phyloP scores from a whole-genome alignment of 78 protist species.

The Dictyostelium firmibasis region DNA sequence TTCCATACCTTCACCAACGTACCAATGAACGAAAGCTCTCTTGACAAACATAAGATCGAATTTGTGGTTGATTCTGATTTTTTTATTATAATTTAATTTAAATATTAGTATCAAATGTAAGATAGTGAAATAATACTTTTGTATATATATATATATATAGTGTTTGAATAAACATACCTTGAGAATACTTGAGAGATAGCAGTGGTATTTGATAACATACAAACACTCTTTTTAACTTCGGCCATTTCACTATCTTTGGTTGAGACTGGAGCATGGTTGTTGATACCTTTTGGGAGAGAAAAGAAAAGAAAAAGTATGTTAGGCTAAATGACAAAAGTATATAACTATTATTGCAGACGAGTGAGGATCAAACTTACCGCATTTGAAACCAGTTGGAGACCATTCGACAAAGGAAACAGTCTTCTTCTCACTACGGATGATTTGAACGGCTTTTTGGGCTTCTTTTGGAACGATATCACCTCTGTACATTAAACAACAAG shows the following conservation, averaged over 20 bases:
- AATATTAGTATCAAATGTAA: too few species aligned
- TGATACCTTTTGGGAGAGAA: too few species aligned
- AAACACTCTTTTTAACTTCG: constrained; percentile 89
- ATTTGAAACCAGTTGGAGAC: constrained; percentile 97
- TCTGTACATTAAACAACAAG: constrained; percentile 96
- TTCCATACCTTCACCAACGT: constrained; percentile 99
- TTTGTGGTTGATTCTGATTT: constrained; percentile 89
- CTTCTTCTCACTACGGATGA: constrained; percentile 88
- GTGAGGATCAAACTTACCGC: too few species aligned
- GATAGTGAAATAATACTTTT: too few species aligned
- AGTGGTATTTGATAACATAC: constrained; percentile 95
- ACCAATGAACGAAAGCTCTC: constrained; percentile 98
- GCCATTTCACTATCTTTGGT: constrained; percentile 91
- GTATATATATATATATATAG: too few species aligned
- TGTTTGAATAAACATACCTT: not conserved
- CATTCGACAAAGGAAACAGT: constrained; percentile 97
- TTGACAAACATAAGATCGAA: constrained; percentile 99
- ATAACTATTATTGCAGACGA: too few species aligned
- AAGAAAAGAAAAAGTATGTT: too few species aligned
- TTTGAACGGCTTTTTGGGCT: constrained; percentile 88
- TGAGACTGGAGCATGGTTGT: constrained; percentile 90
- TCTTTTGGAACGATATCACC: constrained; percentile 95
- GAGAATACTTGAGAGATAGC: constrained; percentile 96
- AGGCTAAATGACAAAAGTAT: too few species aligned
- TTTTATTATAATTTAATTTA: too few species aligned